Conservation (phyloP, 208 protist genomes). For the Acanthamoeba castellanii region DNA sequence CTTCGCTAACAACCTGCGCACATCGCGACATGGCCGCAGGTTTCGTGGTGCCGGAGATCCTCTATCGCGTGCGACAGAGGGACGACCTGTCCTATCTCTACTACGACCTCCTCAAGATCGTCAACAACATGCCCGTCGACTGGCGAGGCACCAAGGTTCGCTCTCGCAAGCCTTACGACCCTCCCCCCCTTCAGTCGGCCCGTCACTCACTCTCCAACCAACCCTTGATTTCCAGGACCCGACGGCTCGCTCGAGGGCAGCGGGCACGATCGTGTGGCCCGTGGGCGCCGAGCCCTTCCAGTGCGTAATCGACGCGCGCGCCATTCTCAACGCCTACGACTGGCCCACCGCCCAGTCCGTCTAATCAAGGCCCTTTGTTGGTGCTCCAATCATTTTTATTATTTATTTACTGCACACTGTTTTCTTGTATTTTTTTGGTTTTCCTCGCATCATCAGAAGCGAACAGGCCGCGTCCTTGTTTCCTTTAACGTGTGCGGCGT, state of each 20-base stretch:
- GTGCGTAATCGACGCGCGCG: conserved; percentile 21
- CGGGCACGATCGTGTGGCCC: conserved; percentile 19
- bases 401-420: background rate
- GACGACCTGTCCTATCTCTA: conserved; percentile 5
- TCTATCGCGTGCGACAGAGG: background rate
- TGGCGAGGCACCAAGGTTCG: conserved; percentile 1
- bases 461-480: background rate
- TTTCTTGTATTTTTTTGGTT: background rate
- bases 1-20: background rate
- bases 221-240: background rate
- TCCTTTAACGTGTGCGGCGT: background rate
- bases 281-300: conserved; percentile 13
- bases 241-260: background rate
- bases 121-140: conserved; percentile 30
- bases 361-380: background rate
- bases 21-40: background rate
- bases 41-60: conserved; percentile 1
- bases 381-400: background rate
- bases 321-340: conserved; percentile 28
- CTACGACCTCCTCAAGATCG: conserved; percentile 48
- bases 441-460: background rate
- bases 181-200: background rate
- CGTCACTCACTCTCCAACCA: background rate
- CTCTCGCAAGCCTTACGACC: background rate
- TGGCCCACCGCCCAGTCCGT: background rate